Conservation (phyloP, 2,329 filamentous ascomycete species). For the Seiridium cupressi region DNA sequence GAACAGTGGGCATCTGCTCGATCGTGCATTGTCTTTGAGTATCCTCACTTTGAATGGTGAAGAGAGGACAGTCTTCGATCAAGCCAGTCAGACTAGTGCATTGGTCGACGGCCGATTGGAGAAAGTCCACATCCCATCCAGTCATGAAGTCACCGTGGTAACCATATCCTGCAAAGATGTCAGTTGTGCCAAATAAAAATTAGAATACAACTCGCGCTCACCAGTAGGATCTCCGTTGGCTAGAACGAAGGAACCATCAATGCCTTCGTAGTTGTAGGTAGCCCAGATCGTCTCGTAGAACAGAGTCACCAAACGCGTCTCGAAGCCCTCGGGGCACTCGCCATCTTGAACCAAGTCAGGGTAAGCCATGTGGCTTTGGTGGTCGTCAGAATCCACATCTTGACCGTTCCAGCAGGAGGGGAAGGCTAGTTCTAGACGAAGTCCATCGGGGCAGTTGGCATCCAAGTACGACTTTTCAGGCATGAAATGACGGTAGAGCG, state of each 20-base stretch:
- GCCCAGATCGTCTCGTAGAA: conserved; percentile 87
- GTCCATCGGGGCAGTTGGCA: conserved; percentile 74
- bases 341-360: conserved; percentile 75
- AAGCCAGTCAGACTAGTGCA: conserved; percentile 72
- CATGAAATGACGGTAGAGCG: conserved; percentile 77
- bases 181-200: background rate
- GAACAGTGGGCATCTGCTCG: conserved; percentile 44
- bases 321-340: conserved; percentile 68
- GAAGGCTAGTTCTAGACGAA: conserved; percentile 84
- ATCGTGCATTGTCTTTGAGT: conserved; percentile 61
- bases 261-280: conserved; percentile 62
- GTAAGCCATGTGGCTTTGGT: conserved; percentile 72
- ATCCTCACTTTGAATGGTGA: conserved; percentile 61
- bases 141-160: conserved; percentile 80
- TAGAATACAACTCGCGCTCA: conserved; percentile 30
- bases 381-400: conserved; percentile 52
- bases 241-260: conserved; percentile 69
- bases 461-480: conserved; percentile 81
- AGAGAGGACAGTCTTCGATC: conserved; percentile 73
- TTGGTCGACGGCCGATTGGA: conserved; percentile 68
- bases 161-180: conserved; percentile 56
- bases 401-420: conserved; percentile 86
- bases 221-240: conserved; percentile 77
- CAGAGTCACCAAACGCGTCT: conserved; percentile 68
- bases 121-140: conserved; percentile 70